Conservation (phyloP, 768 basidiomycete genomes). For the Myochromella boudieri region DNA sequence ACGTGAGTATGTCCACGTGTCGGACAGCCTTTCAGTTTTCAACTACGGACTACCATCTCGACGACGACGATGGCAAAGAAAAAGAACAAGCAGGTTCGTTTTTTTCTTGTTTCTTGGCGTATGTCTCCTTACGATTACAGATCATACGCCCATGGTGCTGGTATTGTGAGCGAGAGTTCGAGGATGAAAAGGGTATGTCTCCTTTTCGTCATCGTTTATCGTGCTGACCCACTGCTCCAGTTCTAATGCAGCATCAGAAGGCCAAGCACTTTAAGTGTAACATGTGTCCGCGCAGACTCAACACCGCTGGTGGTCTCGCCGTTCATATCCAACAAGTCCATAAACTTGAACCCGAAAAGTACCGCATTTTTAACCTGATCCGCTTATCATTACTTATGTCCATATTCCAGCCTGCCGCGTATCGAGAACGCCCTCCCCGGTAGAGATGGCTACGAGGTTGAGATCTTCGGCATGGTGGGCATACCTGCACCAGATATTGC, state of each 20-base stretch:
- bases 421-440: conserved; percentile 97
- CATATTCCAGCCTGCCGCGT: conserved; percentile 59
- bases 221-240: conserved; percentile 36
- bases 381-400: background rate
- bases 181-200: conserved; percentile 92
- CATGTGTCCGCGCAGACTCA: conserved; percentile 92
- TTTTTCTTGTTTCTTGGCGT: background rate
- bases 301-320: conserved; percentile 96
- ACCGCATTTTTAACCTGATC: conserved; percentile 21
- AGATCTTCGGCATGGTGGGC: conserved; percentile 99
- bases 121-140: conserved; percentile 33
- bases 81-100: conserved; percentile 55
- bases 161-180: conserved; percentile 99
- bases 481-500: conserved; percentile 92
- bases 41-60: conserved; percentile 2
- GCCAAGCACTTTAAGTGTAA: conserved; percentile 99
- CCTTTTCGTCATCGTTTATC: background rate
- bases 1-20: conserved; percentile 10
- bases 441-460: conserved; percentile 96
- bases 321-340: conserved; percentile 99
- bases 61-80: conserved; percentile 49
- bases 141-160: conserved; percentile 94
- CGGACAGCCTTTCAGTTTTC: background rate
- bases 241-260: conserved; percentile 99
- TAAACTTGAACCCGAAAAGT: conserved; percentile 97